Evolutionary conservation across 2,329 filamentous ascomycete genomes (phyloP).

Genomic region (Pseudogymnoascus sp.): DNA sequence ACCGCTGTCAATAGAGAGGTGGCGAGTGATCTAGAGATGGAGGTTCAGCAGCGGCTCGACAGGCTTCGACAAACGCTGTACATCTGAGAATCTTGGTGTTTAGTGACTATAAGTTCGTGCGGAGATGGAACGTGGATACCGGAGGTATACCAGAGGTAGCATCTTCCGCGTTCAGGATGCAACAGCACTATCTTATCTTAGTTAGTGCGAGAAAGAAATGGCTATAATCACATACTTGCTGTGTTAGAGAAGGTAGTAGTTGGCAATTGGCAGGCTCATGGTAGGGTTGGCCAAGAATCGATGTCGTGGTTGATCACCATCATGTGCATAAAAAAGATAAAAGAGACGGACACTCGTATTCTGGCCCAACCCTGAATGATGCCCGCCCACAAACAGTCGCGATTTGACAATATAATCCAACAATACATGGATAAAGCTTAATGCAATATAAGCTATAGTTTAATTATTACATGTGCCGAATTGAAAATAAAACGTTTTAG

Average conservation of each 20-base stretch:
- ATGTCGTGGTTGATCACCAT: neutral
- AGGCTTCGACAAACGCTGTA: neutral
- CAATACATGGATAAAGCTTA: neutral
- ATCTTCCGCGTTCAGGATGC: neutral
- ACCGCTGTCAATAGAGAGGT: neutral
- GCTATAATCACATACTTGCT: neutral
- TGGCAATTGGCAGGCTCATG: neutral
- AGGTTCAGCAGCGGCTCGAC: neutral
- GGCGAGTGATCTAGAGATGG: neutral
- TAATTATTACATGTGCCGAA: neutral
- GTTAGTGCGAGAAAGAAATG: neutral
- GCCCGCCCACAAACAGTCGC: neutral
- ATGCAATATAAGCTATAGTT: neutral
- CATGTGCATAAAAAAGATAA: neutral
- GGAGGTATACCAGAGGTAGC: neutral
- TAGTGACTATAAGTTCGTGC: neutral
- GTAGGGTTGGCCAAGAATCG: neutral
- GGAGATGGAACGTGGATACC: neutral
- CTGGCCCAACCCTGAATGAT: neutral
- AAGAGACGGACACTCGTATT: neutral
- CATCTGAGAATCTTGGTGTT: neutral
- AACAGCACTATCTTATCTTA: neutral
- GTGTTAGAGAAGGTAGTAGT: neutral
- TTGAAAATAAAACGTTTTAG: neutral
- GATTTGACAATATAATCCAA: neutral